Evolutionary conservation across 1,139 yeast species (phyloP), one percentile per base, ranked within the genome.

Genomic region (Pichia norvegensis): DNA sequence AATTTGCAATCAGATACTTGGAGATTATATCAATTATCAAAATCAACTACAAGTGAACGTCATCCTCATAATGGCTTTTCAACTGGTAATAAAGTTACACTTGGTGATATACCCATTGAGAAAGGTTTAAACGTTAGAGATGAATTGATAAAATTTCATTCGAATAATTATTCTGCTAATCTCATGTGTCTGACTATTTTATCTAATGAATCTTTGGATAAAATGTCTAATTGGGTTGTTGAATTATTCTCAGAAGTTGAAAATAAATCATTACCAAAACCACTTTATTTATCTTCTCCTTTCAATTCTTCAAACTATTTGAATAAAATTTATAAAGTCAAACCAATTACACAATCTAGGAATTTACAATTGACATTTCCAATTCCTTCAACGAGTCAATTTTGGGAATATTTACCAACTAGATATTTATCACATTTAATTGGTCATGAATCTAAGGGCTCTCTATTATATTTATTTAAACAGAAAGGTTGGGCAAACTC

Each of bases 391-490:
- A 71, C 74, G 48, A 78, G 74, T 31, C 65, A 67, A 16, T 65
- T 73, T 46, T 85, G 92, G 85, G 74, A 75, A 42, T 71, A 76
- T 25, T 79, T 78, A 55, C 95, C 97, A 0, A 72, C 76, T 13
- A 76, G 73, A 45, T 85, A 87, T 62, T 74, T 70, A 55, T 77
- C 92, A 23, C 97, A 90, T 62, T 69, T 92, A 47, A 67, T 92
- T 46, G 97, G 98, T 31, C 97, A 92, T 62, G 97, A 92, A 67
- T 86, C 87, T 45, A 72, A 79, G 45, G 97, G 97, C 1, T 86
- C 96, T 1, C 65, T 92, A 17, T 70, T 86, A 35, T 74, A 80
- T 46, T 74, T 72, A 53, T 73, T 90, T 52, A 90, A 88, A 65
- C 66, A 69, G 38, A 69, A 74, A 52, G 85, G 92, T 11, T 86